Evolutionary conservation across 306 rosid genomes (phyloP).

Genomic region (Quillaja saponaria): DNA sequence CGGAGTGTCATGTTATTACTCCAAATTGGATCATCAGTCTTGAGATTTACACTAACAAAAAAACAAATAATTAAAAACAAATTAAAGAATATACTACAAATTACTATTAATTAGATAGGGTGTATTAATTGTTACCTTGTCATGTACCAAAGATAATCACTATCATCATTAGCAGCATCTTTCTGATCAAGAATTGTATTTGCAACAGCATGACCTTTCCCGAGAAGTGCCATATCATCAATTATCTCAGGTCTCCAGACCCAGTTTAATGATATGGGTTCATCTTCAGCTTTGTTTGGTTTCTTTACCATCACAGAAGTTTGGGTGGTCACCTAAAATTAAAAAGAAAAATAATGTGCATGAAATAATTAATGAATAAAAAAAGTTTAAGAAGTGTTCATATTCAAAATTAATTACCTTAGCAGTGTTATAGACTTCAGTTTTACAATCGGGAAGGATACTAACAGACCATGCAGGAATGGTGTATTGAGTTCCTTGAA

Average conservation of each 20-base stretch:
- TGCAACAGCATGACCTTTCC: constrained; percentile 14
- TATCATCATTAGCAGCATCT: constrained; percentile 28
- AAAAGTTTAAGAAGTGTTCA: neutral
- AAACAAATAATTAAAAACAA: neutral
- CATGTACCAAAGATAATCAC: constrained; percentile 51
- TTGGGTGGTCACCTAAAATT: constrained; percentile 52
- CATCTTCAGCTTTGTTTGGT: constrained; percentile 37
- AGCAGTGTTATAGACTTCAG: constrained; percentile 55
- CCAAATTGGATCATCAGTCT: constrained; percentile 32
- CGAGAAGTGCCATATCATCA: constrained; percentile 31
- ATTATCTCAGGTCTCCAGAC: constrained; percentile 53
- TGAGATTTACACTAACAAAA: constrained; percentile 17
- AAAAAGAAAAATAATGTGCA: neutral
- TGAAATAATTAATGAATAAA: neutral
- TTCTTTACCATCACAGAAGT: constrained; percentile 47
- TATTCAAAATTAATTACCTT: constrained; percentile 25
- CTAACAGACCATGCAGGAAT: constrained; percentile 74
- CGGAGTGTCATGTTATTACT: constrained; percentile 23
- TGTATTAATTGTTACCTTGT: constrained; percentile 27
- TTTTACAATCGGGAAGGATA: constrained; percentile 52
- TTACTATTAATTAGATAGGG: neutral
- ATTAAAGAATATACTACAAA: neutral
- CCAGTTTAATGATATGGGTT: constrained; percentile 48
- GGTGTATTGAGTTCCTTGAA: constrained; percentile 20
- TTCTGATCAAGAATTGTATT: constrained; percentile 35